Evolutionary conservation across 202 grass and related monocot genomes (phyloP).

Genomic region (Carex arenaria): DNA sequence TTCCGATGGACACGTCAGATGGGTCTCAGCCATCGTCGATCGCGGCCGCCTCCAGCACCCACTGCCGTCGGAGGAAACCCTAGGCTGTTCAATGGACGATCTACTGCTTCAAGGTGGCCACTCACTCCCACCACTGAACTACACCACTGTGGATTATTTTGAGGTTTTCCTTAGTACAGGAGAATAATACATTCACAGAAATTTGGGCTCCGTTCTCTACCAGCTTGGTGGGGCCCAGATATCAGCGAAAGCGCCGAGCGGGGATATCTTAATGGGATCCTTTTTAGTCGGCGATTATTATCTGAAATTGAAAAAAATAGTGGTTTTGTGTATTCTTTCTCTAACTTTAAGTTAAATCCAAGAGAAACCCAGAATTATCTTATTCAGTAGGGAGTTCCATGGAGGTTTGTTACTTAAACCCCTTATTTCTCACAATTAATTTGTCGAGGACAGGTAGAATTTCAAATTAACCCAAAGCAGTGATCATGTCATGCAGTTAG

Average conservation of each 20-base stretch:
- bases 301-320: not conserved
- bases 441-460: not conserved
- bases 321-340: not conserved
- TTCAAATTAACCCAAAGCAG: not conserved
- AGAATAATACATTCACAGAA: not conserved
- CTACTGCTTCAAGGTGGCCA: slow-evolving; percentile 45
- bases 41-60: not conserved
- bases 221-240: not conserved
- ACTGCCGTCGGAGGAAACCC: not conserved
- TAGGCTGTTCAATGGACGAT: slow-evolving; percentile 49
- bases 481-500: not conserved
- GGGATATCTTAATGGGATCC: not conserved
- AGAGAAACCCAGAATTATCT: not conserved
- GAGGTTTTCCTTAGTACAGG: not conserved
- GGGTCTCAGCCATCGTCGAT: slow-evolving; percentile 32
- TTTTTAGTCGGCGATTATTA: not conserved
- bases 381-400: not conserved
- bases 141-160: not conserved
- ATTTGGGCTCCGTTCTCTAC: not conserved
- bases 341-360: not conserved
- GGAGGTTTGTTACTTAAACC: not conserved
- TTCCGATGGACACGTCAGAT: slow-evolving; percentile 46
- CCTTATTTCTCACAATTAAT: not conserved
- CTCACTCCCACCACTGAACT: not conserved
- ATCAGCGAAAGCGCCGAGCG: not conserved